These are phyloP conservation scores for Phytopythium helicoides DNA, from an alignment of 352 stramenopile genomes.

Conservation along the genomic window DNA sequence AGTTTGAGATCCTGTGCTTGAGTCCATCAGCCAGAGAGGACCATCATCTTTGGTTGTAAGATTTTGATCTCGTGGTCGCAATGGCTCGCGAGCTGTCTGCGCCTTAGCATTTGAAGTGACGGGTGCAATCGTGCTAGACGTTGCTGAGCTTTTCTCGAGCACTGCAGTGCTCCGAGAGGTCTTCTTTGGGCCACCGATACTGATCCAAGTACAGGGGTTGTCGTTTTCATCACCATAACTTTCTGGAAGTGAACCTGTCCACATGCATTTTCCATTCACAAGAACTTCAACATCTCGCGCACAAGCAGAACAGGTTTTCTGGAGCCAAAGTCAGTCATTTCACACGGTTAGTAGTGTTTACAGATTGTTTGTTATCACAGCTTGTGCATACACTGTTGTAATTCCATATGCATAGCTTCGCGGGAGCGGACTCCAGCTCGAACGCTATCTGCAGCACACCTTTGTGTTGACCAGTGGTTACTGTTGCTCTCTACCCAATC, in stretches of 20 bases:
- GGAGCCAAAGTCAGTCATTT: neutral
- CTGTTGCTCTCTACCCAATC: neutral
- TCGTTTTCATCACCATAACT: conserved; percentile 67
- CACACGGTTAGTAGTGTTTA: neutral
- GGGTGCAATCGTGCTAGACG: no score
- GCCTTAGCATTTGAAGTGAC: neutral
- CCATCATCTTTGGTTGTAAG: neutral
- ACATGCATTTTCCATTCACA: conserved; percentile 55
- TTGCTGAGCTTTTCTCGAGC: conserved; percentile 3
- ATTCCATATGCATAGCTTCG: conserved; percentile 81
- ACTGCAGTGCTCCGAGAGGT: conserved; percentile 19
- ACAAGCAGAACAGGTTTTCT: conserved; percentile 46
- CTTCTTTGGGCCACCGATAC: conserved; percentile 38
- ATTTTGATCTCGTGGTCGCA: neutral
- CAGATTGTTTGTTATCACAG: neutral
- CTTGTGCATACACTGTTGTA: conserved; percentile 64
- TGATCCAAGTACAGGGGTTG: conserved; percentile 68
- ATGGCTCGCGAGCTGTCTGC: neutral
- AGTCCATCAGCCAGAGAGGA: conserved; percentile 5
- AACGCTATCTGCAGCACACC: conserved; percentile 59
- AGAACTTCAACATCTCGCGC: conserved; percentile 67
- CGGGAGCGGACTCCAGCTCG: conserved; percentile 31
- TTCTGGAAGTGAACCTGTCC: conserved; percentile 74
- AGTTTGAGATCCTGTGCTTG: neutral
- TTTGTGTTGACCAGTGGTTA: conserved; percentile 7